phyloP scores from a whole-genome alignment of 2,329 filamentous ascomycete genomes.

The Lecanicillium sp. region DNA sequence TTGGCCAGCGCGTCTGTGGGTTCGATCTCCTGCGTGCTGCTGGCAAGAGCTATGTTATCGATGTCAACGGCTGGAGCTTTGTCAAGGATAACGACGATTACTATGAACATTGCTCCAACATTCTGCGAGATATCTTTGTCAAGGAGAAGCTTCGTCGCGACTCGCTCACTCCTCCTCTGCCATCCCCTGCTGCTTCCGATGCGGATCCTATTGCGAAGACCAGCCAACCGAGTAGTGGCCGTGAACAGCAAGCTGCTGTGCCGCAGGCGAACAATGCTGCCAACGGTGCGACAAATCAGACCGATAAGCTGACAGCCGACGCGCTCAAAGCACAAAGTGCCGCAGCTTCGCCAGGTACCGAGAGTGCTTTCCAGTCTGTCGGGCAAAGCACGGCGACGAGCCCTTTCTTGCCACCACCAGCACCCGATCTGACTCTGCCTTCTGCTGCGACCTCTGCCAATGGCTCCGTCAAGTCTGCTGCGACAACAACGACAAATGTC shows the following conservation, averaged over 20 bases:
- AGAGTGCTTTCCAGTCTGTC: slow-evolving; percentile 22
- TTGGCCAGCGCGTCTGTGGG: slow-evolving; percentile 90
- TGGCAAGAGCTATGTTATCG: slow-evolving; percentile 92
- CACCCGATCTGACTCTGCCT: slow-evolving; percentile 20
- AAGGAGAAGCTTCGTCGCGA: slow-evolving; percentile 62
- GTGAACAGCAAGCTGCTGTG: slow-evolving; percentile 21
- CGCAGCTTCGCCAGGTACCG: slow-evolving; percentile 23
- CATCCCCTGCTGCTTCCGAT: slow-evolving; percentile 38
- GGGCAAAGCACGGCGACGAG: slow-evolving; percentile 27
- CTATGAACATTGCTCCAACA: slow-evolving; percentile 83
- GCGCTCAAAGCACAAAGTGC: slow-evolving; percentile 4
- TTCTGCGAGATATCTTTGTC: slow-evolving; percentile 81
- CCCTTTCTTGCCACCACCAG: slow-evolving; percentile 25
- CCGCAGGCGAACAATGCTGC: background rate
- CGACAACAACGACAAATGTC: slow-evolving; percentile 16
- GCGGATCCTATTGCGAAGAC: slow-evolving; percentile 28
- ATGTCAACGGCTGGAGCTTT: slow-evolving; percentile 99
- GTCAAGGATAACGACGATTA: slow-evolving; percentile 99
- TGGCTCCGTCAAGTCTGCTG: slow-evolving; percentile 25
- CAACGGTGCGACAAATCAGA: slow-evolving; percentile 8
- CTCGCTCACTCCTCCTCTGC: slow-evolving; percentile 48
- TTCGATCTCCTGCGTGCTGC: slow-evolving; percentile 87
- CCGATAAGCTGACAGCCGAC: slow-evolving; percentile 20
- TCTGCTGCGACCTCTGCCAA: slow-evolving; percentile 22
- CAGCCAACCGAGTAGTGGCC: slow-evolving; percentile 27